Conservation (phyloP, 1,284 basidiomycete species). For the Pulveroboletus sp. region DNA sequence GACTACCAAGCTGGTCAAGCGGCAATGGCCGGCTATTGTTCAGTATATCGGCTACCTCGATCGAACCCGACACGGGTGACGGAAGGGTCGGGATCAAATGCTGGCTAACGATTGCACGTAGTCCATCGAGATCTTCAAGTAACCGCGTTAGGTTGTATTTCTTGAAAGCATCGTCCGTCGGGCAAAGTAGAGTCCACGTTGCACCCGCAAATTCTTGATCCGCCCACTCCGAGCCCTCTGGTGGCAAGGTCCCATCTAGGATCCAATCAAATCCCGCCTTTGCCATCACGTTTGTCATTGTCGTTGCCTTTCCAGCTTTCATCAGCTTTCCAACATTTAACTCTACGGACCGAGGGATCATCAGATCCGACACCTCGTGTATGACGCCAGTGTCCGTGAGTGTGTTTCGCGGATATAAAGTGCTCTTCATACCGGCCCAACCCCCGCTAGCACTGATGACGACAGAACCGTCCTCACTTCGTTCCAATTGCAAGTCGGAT, state of each 20-base stretch:
- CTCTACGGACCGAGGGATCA: conserved; percentile 86
- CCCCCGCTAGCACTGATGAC: conserved; percentile 69
- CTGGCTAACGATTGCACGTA: conserved; percentile 78
- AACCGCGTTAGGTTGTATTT: conserved; percentile 83
- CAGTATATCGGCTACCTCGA: conserved; percentile 40
- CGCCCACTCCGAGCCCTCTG: conserved; percentile 61
- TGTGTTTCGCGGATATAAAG: conserved; percentile 59
- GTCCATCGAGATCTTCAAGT: conserved; percentile 58
- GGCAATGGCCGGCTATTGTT: conserved; percentile 72
- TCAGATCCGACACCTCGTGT: conserved; percentile 86
- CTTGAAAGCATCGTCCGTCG: conserved; percentile 91
- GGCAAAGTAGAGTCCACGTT: conserved; percentile 86
- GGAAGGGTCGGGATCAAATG: conserved; percentile 78
- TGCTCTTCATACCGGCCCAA: conserved; percentile 67
- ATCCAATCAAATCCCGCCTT: conserved; percentile 90
- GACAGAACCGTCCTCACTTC: conserved; percentile 49
- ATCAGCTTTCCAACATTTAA: conserved; percentile 89
- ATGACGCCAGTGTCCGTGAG: conserved; percentile 90
- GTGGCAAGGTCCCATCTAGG: conserved; percentile 80
- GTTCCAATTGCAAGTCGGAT: conserved; percentile 66
- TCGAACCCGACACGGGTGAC: conserved; percentile 22
- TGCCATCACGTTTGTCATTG: conserved; percentile 83
- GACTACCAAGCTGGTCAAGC: conserved; percentile 70
- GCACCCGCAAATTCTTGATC: conserved; percentile 48
- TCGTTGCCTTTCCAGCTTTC: conserved; percentile 82